phyloP scores from a whole-genome alignment of 1,284 basidiomycete species.

The Boletus austroedulis region DNA sequence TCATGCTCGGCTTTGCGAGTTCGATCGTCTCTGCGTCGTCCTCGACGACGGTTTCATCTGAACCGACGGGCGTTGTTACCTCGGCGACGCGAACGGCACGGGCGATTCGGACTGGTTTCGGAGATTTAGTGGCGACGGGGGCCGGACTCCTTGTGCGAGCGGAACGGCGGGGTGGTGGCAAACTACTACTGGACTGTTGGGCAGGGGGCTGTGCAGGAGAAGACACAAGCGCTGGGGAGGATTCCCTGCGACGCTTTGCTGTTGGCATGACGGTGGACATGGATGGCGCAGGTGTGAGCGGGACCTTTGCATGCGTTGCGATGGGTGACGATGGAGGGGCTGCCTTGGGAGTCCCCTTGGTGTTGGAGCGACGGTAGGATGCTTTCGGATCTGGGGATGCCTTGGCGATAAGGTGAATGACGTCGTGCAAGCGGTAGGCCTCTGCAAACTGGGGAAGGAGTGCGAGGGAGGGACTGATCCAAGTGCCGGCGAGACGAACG shows the following conservation, averaged over 20 bases:
- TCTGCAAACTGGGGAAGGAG: slow-evolving; percentile 56
- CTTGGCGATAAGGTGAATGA: slow-evolving; percentile 66
- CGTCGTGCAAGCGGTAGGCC: slow-evolving; percentile 56
- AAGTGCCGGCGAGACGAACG: slow-evolving; percentile 85
- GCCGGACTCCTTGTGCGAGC: slow-evolving; percentile 55
- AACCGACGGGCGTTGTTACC: slow-evolving; percentile 48
- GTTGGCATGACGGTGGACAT: slow-evolving; percentile 32
- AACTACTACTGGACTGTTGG: slow-evolving; percentile 28
- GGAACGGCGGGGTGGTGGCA: slow-evolving; percentile 45
- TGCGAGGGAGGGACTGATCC: slow-evolving; percentile 79
- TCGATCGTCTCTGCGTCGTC: slow-evolving; percentile 49
- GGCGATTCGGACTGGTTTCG: slow-evolving; percentile 40
- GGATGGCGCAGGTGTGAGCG: slow-evolving; percentile 34
- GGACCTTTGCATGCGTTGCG: slow-evolving; percentile 17
- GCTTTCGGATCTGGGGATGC: slow-evolving; percentile 76
- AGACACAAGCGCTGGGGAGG: slow-evolving; percentile 43
- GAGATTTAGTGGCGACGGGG: slow-evolving; percentile 28
- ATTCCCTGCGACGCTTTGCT: slow-evolving; percentile 64
- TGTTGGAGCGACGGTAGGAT: slow-evolving; percentile 66
- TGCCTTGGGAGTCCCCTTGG: slow-evolving; percentile 39
- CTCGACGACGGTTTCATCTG: slow-evolving; percentile 61
- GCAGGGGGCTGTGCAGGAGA: slow-evolving; percentile 21
- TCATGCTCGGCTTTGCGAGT: slow-evolving; percentile 59
- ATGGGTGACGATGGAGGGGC: slow-evolving; percentile 27
- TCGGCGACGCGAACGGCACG: slow-evolving; percentile 42